Evolutionary conservation across 2,329 filamentous ascomycete species (phyloP), one percentile per base, ranked within the genome.

Genomic region (Nemania sp.): DNA sequence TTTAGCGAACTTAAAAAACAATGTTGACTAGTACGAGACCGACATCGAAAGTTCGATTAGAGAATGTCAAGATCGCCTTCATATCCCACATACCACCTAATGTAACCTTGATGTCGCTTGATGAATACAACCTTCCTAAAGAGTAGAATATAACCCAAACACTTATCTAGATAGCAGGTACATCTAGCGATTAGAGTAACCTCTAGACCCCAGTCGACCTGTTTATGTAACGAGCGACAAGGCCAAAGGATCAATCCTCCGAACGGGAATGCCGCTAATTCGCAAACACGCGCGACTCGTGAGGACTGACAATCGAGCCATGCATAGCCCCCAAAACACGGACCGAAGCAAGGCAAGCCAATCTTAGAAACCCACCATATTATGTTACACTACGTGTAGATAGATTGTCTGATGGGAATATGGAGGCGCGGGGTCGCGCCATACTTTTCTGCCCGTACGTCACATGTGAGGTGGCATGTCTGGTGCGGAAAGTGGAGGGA

Each of bases 271-370:
- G n/a, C 18, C 60, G 52, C 27, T 8, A 20, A 55, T 57, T 51
- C 24, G 18, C 18, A 27, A 64, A n/a, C n/a, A n/a, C 55, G 53
- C 61, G 43, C 35, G 61, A 29, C 7, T 57, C 53, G 53, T 52
- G 54, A 64, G 20, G 54, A 47, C 35, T 41, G 32, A 3, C 11
- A 5, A 13, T 11, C 4, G 20, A 1, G 27, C 32, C 43, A 20
- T 32, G 11, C n/a, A 18, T 29, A 57, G 61, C 43, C 53, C 51
- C 26, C 45, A 26, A 45, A 22, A 8, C 5, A 52, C 26, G 45
- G 22, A 15, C 15, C 27, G 41, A 63, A 35, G 20, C 35, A 4
- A 32, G 15, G 38, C 10, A 13, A 41, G 24, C 11, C 8, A 22
- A 6, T 26, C 27, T 27, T 51, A 32, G 13, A 29, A 43, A 29